Evolutionary conservation across 306 rosid species (phyloP), one percentile per base, ranked within the genome.

Genomic region (Cucurbita pepo): DNA sequence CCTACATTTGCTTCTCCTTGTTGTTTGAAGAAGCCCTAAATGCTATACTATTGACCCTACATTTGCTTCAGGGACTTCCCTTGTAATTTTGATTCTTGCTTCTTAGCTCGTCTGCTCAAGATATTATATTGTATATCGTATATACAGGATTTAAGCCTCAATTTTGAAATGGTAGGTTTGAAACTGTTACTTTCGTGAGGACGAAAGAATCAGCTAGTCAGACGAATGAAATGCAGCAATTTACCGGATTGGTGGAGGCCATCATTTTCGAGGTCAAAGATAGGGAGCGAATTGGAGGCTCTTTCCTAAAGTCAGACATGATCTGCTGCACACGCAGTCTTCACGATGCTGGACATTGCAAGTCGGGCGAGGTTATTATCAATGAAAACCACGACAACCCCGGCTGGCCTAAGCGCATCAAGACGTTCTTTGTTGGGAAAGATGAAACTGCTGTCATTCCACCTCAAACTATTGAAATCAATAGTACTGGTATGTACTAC

Each of bases 201-300:
- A 88, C 95, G 1, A 81, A 77, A 51, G 91, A 84, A 75, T 86
- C 88, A 8, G 86, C 92, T 3, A 69, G 22, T 73, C 72, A 45
- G 74, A 79, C 75, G 53, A 71, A 78, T 67, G 81, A 22, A 40
- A 92, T 90, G 97, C 95, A 86, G 81, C 89, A 77, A 73, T 79
- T 81, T 82, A 84, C 96, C 40, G 97, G 97, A 4, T 74, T 92
- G 74, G 89, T 92, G 53, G 97, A 92, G 80, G 91, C 96, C 22
- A 92, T 92, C 44, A 75, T 90, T 44, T 81, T 92, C 4, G 91
- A 92, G 81, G 95, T 92, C 3, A 85, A 87, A 57, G 96, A 92
- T 76, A 79, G 95, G 55, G 73, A 78, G 37, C 81, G 86, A 67
- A 85, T 92, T 50, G 97, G 97, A 37, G 96, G 91, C 3, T 79